phyloP scores from a whole-genome alignment of 2,329 filamentous ascomycete genomes.

The Penicillium sp. region DNA sequence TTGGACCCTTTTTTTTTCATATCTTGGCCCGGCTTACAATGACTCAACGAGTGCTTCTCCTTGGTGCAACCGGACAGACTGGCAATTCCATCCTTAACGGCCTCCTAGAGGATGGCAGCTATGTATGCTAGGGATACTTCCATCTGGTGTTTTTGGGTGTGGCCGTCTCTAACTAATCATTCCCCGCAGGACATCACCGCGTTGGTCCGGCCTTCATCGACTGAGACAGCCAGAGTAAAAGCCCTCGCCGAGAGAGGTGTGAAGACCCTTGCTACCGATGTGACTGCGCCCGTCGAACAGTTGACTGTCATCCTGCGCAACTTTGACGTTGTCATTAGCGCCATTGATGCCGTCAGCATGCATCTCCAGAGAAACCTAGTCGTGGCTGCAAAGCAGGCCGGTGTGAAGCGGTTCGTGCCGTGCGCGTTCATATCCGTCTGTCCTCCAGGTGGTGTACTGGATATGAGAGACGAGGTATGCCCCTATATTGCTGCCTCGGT shows the following conservation, averaged over 20 bases:
- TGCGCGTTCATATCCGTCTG: constrained; percentile 48
- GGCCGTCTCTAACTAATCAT: no score
- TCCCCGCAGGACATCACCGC: constrained; percentile 6
- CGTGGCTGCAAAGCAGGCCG: constrained; percentile 50
- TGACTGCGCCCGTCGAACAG: neutral
- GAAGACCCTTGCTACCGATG: neutral
- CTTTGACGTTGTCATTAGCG: constrained; percentile 46
- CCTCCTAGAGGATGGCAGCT: neutral
- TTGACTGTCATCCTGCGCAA: constrained; percentile 30
- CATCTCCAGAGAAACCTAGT: constrained; percentile 46
- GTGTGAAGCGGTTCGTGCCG: constrained; percentile 55
- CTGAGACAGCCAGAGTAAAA: neutral
- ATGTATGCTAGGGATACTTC: no score
- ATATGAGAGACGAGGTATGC: constrained; percentile 36
- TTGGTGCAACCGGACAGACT: constrained; percentile 20
- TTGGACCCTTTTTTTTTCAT: no score
- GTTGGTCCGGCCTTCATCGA: neutral
- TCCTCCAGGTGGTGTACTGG: constrained; percentile 41
- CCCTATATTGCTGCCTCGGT: no score
- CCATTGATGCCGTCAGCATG: constrained; percentile 33
- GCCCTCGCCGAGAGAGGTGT: constrained; percentile 3
- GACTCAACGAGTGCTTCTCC: constrained; percentile 1
- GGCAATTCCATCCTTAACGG: constrained; percentile 18
- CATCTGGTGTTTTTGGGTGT: no score
- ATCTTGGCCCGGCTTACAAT: no score